Percentiles rank a stretch among this genome's conserved stretches.
phyloP scores from a whole-genome alignment of 768 basidiomycete species.

The Leccinum uliginosum region DNA sequence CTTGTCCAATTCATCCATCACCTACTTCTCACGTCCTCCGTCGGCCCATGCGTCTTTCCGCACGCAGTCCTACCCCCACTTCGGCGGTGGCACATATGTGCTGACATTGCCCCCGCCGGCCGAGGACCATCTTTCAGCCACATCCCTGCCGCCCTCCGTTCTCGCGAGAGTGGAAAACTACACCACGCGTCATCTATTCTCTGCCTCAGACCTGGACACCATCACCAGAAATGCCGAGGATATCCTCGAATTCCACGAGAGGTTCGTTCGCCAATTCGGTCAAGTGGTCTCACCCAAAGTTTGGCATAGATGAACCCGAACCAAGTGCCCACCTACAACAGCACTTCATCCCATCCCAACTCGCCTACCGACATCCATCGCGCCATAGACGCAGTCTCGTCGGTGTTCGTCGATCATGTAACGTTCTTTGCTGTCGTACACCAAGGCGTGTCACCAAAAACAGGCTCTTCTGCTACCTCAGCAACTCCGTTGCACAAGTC shows the following conservation, averaged over 20 bases:
- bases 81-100: slow-evolving; percentile 12
- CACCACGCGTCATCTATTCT: slow-evolving; percentile 48
- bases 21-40: slow-evolving; percentile 35
- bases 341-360: neutral
- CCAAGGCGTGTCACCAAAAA: slow-evolving; percentile 2
- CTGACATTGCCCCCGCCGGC: slow-evolving; percentile 12
- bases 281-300: slow-evolving; percentile 43
- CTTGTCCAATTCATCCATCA: slow-evolving; percentile 24
- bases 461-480: neutral
- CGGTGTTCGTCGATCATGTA: slow-evolving; percentile 58
- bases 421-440: slow-evolving; percentile 8
- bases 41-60: slow-evolving; percentile 40
- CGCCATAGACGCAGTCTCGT: slow-evolving; percentile 37
- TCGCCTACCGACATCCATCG: slow-evolving; percentile 41
- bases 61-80: slow-evolving; percentile 43
- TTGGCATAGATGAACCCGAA: slow-evolving; percentile 43
- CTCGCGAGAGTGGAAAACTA: slow-evolving; percentile 29
- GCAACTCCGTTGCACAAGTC: slow-evolving; percentile 1
- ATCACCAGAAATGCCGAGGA: slow-evolving; percentile 67
- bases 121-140: slow-evolving; percentile 8
- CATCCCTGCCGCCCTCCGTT: slow-evolving; percentile 8
- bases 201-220: slow-evolving; percentile 51
- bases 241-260: slow-evolving; percentile 64
- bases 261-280: slow-evolving; percentile 54
- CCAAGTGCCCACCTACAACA: slow-evolving; percentile 12